Percentiles rank a stretch among this genome's conserved stretches.
Evolutionary conservation across 225 moss, liverwort and hornwort genomes (phyloP).

Genomic region (Pseudisothecium myosuroides): DNA sequence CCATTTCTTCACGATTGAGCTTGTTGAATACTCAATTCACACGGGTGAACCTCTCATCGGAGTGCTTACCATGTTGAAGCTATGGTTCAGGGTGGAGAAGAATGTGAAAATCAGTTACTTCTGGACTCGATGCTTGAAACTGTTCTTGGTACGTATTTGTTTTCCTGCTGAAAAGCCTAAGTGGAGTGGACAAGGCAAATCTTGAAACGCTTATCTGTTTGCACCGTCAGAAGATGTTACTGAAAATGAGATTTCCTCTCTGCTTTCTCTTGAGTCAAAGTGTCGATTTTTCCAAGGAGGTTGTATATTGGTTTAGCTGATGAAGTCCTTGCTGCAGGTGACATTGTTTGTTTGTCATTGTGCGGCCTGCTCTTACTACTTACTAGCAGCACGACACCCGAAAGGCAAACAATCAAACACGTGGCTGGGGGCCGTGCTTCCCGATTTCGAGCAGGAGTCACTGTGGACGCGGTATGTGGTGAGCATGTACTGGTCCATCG

Average conservation of each 20-base stretch:
- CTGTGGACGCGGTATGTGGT: conserved; percentile 51
- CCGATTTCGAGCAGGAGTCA: conserved; percentile 32
- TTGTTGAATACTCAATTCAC: neutral
- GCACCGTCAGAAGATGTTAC: neutral
- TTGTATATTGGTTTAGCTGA: neutral
- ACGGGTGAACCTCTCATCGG: neutral
- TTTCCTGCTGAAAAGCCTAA: neutral
- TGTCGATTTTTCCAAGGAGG: neutral
- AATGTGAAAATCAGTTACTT: conserved; percentile 85
- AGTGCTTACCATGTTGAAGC: neutral
- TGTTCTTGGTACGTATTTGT: conserved; percentile 26
- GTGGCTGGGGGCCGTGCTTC: conserved; percentile 57
- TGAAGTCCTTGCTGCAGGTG: conserved; percentile 49
- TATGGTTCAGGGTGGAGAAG: conserved; percentile 73
- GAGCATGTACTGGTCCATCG: conserved; percentile 92
- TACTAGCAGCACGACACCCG: conserved; percentile 67
- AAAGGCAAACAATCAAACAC: conserved; percentile 33
- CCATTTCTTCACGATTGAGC: neutral
- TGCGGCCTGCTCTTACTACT: conserved; percentile 74
- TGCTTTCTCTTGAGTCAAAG: neutral
- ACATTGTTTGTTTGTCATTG: conserved; percentile 66
- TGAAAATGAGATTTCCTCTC: neutral
- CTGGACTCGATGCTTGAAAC: conserved; percentile 75
- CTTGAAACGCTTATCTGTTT: neutral
- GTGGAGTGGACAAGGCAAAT: neutral